Evolutionary conservation across 352 stramenopile genomes (phyloP), one percentile per base, ranked within the genome.

Genomic region (Phytophthora cactorum): DNA sequence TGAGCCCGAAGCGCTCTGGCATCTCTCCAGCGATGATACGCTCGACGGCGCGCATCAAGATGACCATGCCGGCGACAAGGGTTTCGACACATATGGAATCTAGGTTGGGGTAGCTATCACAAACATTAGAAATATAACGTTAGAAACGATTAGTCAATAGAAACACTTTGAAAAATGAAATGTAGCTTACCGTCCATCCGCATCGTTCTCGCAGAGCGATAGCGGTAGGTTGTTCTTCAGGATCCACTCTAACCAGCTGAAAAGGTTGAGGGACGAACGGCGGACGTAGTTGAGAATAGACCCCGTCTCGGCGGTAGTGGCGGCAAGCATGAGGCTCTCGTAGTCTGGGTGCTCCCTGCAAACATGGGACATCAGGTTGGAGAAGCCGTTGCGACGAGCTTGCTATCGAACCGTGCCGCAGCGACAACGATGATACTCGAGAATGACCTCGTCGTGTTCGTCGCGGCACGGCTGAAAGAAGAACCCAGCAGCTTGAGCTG

Each of bases 161-260:
- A 22, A 22, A 22, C 22, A 22, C 22, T 22, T 22, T 22, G 22
- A 22, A 22, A 22, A 22, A 22, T 6, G 12, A 52, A 32, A 52
- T 15, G 0, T 46, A 22, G 22, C 12, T 22, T 12, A 12, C 39
- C 39, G 39, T 46, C 39, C 1, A 22, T 2, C 39, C 14, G 11
- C 2, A 4, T 22, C 14, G n/a, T 46, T 46, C 12, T 25, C 14
- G n/a, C 39, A 32, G 12, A 52, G 17, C 14, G 22, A 52, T 11
- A 52, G 45, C 9, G 45, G 45, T 14, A 34, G 45, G n/a, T 52
- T 32, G 45, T 52, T 52, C 25, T 52, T 52, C 9, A 52, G 6
- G 34, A 52, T 52, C 17, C 45, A 52, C 6, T 52, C 45, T 4
- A 52, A 2, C 25, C 45, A 52, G 3, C 25, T 34, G 25, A 32